Percentiles rank a stretch among this genome's conserved stretches.
Evolutionary conservation across 768 basidiomycete genomes (phyloP).

Genomic region (Leccinum boreale): DNA sequence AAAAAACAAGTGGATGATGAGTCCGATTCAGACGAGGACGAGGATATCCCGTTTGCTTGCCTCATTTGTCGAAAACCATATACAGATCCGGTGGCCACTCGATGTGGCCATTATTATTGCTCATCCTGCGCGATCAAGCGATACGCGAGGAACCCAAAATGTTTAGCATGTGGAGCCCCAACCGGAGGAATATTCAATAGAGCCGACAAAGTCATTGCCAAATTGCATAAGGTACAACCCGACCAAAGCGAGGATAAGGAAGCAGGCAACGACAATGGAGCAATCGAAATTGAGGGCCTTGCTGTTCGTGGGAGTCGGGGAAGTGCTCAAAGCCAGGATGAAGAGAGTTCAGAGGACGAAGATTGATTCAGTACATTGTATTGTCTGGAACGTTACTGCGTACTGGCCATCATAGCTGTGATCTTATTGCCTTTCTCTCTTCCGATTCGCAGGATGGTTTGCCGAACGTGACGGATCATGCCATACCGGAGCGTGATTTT

Average conservation of each 20-base stretch:
- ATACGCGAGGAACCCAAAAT: constrained; percentile 92
- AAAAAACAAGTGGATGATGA: constrained; percentile 53
- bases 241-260: constrained; percentile 48
- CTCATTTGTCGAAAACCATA: constrained; percentile 93
- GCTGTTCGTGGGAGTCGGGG: constrained; percentile 24
- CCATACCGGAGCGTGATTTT: neutral
- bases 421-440: constrained; percentile 18
- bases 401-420: constrained; percentile 20
- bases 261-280: constrained; percentile 36
- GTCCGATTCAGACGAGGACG: constrained; percentile 69
- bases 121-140: constrained; percentile 94
- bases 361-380: constrained; percentile 23
- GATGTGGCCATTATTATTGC: constrained; percentile 97
- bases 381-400: constrained; percentile 32
- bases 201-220: constrained; percentile 89
- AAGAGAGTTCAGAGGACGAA: constrained; percentile 30
- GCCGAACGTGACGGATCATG: neutral
- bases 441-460: constrained; percentile 1
- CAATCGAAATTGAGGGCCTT: constrained; percentile 63
- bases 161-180: constrained; percentile 88
- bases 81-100: constrained; percentile 92
- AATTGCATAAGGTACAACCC: constrained; percentile 71
- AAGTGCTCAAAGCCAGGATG: constrained; percentile 26
- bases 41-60: constrained; percentile 98
- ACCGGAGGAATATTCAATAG: constrained; percentile 97